phyloP scores from a whole-genome alignment of 2,329 filamentous ascomycete species.

The Fusarium subtropicale region DNA sequence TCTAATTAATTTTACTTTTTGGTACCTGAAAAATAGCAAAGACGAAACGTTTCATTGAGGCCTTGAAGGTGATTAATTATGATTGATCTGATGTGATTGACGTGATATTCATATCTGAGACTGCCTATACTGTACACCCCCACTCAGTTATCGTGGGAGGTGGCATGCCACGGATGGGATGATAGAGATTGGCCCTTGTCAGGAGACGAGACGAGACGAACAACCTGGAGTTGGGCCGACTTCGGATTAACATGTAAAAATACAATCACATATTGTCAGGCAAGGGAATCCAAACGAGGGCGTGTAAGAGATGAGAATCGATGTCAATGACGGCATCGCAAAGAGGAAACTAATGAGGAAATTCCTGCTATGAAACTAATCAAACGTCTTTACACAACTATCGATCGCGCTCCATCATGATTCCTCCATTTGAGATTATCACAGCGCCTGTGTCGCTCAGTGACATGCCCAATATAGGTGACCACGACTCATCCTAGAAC shows the following conservation, averaged over 20 bases:
- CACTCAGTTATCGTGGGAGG: slow-evolving; percentile 21
- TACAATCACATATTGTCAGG: slow-evolving; percentile 1
- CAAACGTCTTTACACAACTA: neutral
- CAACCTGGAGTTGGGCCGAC: slow-evolving; percentile 3
- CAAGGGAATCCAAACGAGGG: slow-evolving; percentile 1
- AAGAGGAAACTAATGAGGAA: slow-evolving; percentile 1
- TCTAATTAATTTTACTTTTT: slow-evolving; percentile 7
- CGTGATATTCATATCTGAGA: slow-evolving; percentile 1
- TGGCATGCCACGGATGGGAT: slow-evolving; percentile 30
- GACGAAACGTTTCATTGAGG: neutral
- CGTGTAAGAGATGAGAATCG: slow-evolving; percentile 9
- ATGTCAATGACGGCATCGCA: slow-evolving; percentile 27
- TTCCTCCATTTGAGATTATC: slow-evolving; percentile 5
- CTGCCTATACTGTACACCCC: slow-evolving; percentile 21
- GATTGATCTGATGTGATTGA: slow-evolving; percentile 6
- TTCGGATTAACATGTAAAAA: slow-evolving; percentile 9
- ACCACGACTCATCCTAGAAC: neutral
- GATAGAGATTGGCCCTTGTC: slow-evolving; percentile 13
- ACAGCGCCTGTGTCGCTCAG: slow-evolving; percentile 11
- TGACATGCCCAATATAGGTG: slow-evolving; percentile 17
- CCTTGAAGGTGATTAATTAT: neutral
- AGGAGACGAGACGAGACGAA: slow-evolving; percentile 15
- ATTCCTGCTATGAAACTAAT: slow-evolving; percentile 7
- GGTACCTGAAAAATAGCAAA: slow-evolving; percentile 18
- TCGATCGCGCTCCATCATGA: slow-evolving; percentile 15